Evolutionary conservation across 441 rosid genomes (phyloP), one percentile per base, ranked within the genome.

Genomic region (Erodium texanum): DNA sequence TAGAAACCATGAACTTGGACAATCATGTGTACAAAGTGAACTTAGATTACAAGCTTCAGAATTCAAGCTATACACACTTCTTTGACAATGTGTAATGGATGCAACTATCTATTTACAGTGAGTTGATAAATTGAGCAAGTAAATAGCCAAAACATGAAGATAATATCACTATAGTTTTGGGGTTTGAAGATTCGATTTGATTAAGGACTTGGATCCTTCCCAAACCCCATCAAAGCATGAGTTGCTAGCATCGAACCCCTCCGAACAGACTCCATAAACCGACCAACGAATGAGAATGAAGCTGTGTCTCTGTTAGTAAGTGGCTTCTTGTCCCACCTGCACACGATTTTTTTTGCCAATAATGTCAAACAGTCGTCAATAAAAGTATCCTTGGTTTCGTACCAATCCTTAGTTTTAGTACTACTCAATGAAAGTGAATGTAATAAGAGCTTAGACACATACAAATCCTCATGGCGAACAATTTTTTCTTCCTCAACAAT

Each of bases 311-410:
- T 78, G 73, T 74, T 88, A 74, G 78, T 65, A 29, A 87, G 81
- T 43, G 98, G 93, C 76, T 88, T 85, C 82, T 88, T 92, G 83
- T 92, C 88, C 96, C 93, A 90, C 92, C 96, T 88, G 36, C 56
- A 66, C 50, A 58, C 67, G 67, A 23, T 9, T 72, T 63, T 66
- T 6, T 4, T 1, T n/a, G 43, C 68, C 52, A 41, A 5, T 36
- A 64, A 20, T 20, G 43, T 63, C 50, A 29, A 36, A 58, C 7
- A 27, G 67, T 62, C 67, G 67, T 66, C 27, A 3, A 34, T n/a
- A 29, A 3, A 48, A 3, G 54, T n/a, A n/a, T n/a, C n/a, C n/a
- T n/a, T n/a, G n/a, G n/a, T n/a, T n/a, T n/a, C n/a, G n/a, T n/a
- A n/a, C n/a, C n/a, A n/a, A 27, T 27, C 29, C 29, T 27, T 27